Conservation (phyloP, 1,139 yeast species). For the Saccharomyces hybrid region DNA sequence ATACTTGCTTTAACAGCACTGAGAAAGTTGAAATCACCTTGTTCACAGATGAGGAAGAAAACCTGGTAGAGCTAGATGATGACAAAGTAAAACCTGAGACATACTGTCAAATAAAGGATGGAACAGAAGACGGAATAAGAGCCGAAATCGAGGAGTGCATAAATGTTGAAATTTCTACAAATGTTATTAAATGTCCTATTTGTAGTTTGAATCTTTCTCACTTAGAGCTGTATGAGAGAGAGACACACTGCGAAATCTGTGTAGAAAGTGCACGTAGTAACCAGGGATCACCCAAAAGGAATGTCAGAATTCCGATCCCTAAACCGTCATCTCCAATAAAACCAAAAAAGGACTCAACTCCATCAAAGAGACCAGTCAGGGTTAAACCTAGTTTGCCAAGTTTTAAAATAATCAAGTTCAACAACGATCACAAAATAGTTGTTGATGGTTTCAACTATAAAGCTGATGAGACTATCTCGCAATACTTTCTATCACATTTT, state of each 20-base stretch:
- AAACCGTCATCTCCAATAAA: constrained; percentile 6
- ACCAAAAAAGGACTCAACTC: background rate
- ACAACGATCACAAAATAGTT: constrained; percentile 36
- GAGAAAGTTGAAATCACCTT: background rate
- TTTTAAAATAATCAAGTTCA: constrained; percentile 46
- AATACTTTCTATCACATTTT: constrained; percentile 70
- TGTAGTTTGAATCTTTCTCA: constrained; percentile 40
- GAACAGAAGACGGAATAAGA: background rate
- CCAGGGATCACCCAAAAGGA: constrained; percentile 5
- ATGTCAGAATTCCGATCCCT: background rate
- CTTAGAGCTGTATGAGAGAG: constrained; percentile 38
- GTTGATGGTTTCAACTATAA: constrained; percentile 66
- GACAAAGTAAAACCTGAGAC: background rate
- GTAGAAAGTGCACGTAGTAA: constrained; percentile 21
- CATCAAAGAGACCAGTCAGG: constrained; percentile 15
- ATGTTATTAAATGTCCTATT: constrained; percentile 41
- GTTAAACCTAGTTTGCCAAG: constrained; percentile 43
- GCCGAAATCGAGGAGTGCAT: background rate
- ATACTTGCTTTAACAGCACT: background rate
- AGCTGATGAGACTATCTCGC: constrained; percentile 35
- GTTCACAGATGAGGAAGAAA: background rate
- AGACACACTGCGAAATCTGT: constrained; percentile 55
- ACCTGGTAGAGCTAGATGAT: background rate
- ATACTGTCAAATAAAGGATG: background rate
- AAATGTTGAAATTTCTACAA: constrained; percentile 1